These are phyloP conservation scores for Talaromyces sp. DNA, from an alignment of 2,329 filamentous ascomycete species.

Conservation along the genomic window DNA sequence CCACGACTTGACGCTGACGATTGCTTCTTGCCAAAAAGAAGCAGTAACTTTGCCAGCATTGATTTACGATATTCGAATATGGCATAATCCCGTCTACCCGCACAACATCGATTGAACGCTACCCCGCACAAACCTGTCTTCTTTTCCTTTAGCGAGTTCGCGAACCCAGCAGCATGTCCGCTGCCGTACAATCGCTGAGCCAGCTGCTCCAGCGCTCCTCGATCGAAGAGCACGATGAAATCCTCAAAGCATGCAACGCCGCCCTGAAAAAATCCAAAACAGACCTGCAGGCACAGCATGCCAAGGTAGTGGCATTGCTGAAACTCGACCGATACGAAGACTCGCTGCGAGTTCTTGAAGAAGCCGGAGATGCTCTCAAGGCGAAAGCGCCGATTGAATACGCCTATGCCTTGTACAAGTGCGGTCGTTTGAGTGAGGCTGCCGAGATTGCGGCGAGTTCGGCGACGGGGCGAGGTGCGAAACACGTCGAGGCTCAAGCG, in stretches of 20 bases:
- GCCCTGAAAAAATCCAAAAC: conserved; percentile 53
- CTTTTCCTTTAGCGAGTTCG: not conserved
- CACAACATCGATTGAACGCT: not conserved
- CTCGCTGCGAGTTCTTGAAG: conserved; percentile 52
- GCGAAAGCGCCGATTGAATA: conserved; percentile 54
- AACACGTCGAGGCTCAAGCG: conserved; percentile 59
- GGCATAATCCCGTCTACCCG: not conserved
- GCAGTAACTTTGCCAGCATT: not conserved
- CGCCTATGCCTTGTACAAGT: conserved; percentile 60
- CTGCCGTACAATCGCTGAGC: conserved; percentile 45
- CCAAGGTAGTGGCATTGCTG: conserved; percentile 55
- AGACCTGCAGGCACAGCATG: conserved; percentile 54
- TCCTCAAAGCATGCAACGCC: conserved; percentile 55
- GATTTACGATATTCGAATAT: not conserved
- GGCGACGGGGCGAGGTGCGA: conserved; percentile 45
- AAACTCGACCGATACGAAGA: conserved; percentile 62
- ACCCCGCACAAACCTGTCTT: conserved; percentile 3
- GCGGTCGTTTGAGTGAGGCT: conserved; percentile 51
- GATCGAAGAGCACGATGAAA: conserved; percentile 59
- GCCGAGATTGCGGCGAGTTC: conserved; percentile 44
- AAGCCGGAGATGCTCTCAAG: conserved; percentile 50
- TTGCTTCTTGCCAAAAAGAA: not conserved
- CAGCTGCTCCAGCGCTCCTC: conserved; percentile 53
- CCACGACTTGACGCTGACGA: not conserved
- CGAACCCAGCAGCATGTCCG: conserved; percentile 27